These are phyloP conservation scores for Bonnemaisonia californica DNA, from an alignment of 31 red algal genomes.

Conservation along the genomic window DNA sequence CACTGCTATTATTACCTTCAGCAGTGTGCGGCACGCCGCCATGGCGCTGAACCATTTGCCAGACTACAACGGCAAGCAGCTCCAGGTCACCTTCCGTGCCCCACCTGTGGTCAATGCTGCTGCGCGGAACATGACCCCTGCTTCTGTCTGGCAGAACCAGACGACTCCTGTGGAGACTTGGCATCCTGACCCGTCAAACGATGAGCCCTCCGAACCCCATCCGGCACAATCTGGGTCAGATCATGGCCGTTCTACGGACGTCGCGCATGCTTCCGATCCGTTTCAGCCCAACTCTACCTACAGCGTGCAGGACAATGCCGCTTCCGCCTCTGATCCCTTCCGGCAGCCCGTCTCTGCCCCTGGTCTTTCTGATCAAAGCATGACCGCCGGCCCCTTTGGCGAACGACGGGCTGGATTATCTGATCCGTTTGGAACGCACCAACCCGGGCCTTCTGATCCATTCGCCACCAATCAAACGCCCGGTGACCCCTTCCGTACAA, in stretches of 20 bases:
- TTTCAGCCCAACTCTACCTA: background rate
- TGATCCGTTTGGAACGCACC: background rate
- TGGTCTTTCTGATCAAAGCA: too few relatives aligned
- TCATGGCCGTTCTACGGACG: too few relatives aligned
- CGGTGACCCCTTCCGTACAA: conserved; percentile 2
- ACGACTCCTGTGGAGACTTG: background rate
- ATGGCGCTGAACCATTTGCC: conserved; percentile 31
- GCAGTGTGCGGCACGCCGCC: conserved; percentile 12
- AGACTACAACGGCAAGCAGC: conserved; percentile 13
- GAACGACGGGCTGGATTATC: background rate
- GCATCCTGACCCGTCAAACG: too few relatives aligned
- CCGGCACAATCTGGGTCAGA: too few relatives aligned
- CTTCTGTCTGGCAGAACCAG: background rate
- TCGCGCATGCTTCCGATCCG: too few relatives aligned
- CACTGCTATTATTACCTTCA: conserved; percentile 47
- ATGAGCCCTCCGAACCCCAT: too few relatives aligned
- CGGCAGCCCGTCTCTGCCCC: too few relatives aligned
- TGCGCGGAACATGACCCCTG: background rate
- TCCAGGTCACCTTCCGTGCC: conserved; percentile 17
- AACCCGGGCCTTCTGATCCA: background rate
- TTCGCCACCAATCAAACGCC: background rate
- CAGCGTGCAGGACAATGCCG: background rate
- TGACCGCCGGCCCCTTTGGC: background rate
- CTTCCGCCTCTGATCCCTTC: background rate
- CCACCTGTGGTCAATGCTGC: background rate